These are phyloP conservation scores for Russula foetens DNA, from an alignment of 768 basidiomycete genomes.

Conservation along the genomic window DNA sequence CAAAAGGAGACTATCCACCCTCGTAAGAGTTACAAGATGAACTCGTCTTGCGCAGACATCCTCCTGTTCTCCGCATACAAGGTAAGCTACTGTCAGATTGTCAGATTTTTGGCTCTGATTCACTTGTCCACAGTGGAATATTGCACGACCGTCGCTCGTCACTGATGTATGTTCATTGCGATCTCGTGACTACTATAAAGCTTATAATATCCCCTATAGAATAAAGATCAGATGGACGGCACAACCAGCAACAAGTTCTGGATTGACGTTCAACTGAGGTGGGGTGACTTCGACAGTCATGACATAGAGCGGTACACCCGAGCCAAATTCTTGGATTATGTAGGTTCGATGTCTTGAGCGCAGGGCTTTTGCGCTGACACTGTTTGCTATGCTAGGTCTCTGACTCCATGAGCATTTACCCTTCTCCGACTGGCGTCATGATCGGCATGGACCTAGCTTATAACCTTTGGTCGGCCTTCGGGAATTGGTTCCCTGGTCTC, in stretches of 20 bases:
- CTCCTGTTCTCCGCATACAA: slow-evolving; percentile 94
- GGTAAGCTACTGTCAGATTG: slow-evolving; percentile 27
- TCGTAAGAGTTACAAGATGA: slow-evolving; percentile 99
- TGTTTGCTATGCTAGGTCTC: slow-evolving; percentile 48
- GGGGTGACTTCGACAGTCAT: slow-evolving; percentile 99
- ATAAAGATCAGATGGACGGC: slow-evolving; percentile 94
- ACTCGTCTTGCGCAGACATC: slow-evolving; percentile 98
- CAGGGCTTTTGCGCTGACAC: background rate
- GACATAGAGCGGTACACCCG: slow-evolving; percentile 98
- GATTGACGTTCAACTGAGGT: slow-evolving; percentile 91
- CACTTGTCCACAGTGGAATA: slow-evolving; percentile 70
- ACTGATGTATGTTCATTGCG: slow-evolving; percentile 62
- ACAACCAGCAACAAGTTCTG: slow-evolving; percentile 98
- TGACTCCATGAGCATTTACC: slow-evolving; percentile 98
- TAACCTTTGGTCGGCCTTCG: slow-evolving; percentile 97
- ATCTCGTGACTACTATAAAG: background rate
- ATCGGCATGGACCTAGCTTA: slow-evolving; percentile 98
- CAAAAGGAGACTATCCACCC: slow-evolving; percentile 99
- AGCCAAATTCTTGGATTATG: slow-evolving; percentile 98
- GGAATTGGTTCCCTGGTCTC: slow-evolving; percentile 99
- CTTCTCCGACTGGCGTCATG: slow-evolving; percentile 97
- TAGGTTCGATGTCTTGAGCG: slow-evolving; percentile 29
- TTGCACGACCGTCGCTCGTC: slow-evolving; percentile 88
- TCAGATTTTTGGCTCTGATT: background rate
- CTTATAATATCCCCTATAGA: slow-evolving; percentile 35